Percentiles rank a stretch among this genome's conserved stretches.
These are phyloP conservation scores for Sphaerulina vaccinii DNA, from an alignment of 2,329 filamentous ascomycete genomes.

Conservation along the genomic window DNA sequence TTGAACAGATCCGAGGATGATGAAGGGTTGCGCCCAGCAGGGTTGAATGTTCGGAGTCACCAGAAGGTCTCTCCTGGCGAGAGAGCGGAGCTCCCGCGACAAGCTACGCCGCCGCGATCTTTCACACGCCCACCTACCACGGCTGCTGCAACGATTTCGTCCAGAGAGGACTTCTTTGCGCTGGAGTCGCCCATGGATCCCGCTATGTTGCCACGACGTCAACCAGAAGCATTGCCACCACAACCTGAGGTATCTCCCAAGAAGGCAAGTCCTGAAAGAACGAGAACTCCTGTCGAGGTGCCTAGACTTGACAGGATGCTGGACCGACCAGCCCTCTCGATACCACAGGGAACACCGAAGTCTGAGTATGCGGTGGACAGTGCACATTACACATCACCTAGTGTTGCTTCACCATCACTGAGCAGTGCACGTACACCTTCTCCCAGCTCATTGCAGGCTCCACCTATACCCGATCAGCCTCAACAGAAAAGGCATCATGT, in stretches of 20 bases:
- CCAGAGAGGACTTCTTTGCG: slow-evolving; percentile 3
- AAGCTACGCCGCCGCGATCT: slow-evolving; percentile 26
- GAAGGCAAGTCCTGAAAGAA: slow-evolving; percentile 1
- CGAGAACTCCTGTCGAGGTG: slow-evolving; percentile 2
- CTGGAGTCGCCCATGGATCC: slow-evolving; percentile 39
- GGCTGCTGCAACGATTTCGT: background rate
- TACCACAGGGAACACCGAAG: background rate
- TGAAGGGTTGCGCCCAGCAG: slow-evolving; percentile 28
- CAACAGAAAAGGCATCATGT: background rate
- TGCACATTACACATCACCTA: slow-evolving; percentile 3
- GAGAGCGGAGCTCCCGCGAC: slow-evolving; percentile 28
- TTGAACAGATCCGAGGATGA: slow-evolving; percentile 25
- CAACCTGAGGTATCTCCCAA: slow-evolving; percentile 2
- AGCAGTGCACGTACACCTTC: slow-evolving; percentile 16
- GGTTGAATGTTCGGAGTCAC: slow-evolving; percentile 26
- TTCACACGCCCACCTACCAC: background rate
- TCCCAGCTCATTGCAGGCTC: slow-evolving; percentile 12
- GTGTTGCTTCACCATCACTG: background rate
- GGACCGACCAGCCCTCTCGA: background rate
- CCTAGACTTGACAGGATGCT: background rate
- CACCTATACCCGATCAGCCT: slow-evolving; percentile 24
- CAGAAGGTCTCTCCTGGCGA: slow-evolving; percentile 31
- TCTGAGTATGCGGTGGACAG: slow-evolving; percentile 10
- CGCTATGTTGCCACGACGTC: slow-evolving; percentile 16
- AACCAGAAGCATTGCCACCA: slow-evolving; percentile 1